phyloP scores from a whole-genome alignment of 345 rosid species.

The rapeseed (Brassica napus) region Da-Ae NC_063451.1:47141501-47142000 shows the following conservation, averaged over 20 bases:
- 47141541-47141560: neutral
- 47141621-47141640: conserved; percentile 16
- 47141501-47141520: no score
- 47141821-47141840: neutral
- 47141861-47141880: neutral
- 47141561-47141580: conserved; percentile 21
- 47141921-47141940: neutral
- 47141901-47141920: neutral
- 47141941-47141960: neutral
- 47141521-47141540: neutral
- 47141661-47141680: conserved; percentile 21
- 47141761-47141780: conserved; percentile 21
- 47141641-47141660: neutral
- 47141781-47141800: conserved; percentile 25
- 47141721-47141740: conserved; percentile 9
- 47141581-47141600: conserved; percentile 14
- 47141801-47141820: conserved; percentile 23
- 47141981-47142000: neutral
- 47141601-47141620: conserved; percentile 11
- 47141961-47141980: neutral
- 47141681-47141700: conserved; percentile 2
- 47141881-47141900: neutral
- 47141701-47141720: conserved; percentile 13
- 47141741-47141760: conserved; percentile 26
- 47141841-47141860: neutral